Evolutionary conservation across 441 rosid genomes (phyloP).

Genomic region (Corymbia calophylla): DNA sequence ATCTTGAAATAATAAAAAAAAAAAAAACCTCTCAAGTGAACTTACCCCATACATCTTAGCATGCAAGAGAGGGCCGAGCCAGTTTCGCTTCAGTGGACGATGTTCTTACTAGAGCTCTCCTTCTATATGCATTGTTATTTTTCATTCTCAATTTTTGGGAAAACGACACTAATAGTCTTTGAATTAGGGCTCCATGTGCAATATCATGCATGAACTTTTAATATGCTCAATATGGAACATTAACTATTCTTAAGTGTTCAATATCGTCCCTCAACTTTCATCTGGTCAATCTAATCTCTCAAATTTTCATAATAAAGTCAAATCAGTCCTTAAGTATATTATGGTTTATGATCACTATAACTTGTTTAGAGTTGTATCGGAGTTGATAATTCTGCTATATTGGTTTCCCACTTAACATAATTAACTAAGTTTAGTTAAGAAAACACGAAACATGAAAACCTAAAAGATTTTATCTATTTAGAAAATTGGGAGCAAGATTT

Average conservation of each 20-base stretch:
- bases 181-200: accelerated
- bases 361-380: neutral
- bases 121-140: neutral
- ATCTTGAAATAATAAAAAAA: neutral
- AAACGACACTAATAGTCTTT: neutral
- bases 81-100: neutral
- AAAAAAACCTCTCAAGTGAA: too few species aligned
- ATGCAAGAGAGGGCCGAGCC: neutral
- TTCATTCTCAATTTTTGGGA: neutral
- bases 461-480: neutral
- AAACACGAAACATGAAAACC: neutral
- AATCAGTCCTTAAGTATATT: neutral
- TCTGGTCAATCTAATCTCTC: neutral
- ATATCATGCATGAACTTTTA: neutral
- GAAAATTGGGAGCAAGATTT: neutral
- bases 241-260: neutral
- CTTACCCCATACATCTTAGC: neutral
- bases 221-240: accelerated
- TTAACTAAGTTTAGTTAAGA: neutral
- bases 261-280: neutral
- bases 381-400: neutral
- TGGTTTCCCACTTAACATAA: neutral
- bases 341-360: neutral
- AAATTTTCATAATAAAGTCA: neutral
- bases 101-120: neutral